Percentiles rank a stretch among this genome's conserved stretches.
Evolutionary conservation across 768 basidiomycete species (phyloP).

Genomic region (Epithele typhae): DNA sequence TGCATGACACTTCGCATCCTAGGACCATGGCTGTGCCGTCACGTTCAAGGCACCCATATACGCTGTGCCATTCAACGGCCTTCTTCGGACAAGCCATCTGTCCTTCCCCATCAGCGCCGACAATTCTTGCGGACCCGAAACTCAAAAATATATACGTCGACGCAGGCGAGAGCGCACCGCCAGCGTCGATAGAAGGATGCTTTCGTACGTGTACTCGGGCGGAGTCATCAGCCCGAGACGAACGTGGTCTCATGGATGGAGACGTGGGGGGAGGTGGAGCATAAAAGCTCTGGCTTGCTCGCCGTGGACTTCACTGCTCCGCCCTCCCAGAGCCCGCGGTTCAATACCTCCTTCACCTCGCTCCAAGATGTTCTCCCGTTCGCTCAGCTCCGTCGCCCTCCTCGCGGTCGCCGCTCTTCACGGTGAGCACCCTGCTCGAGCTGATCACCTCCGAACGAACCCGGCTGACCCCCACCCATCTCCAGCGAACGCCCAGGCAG

Average conservation of each 20-base stretch:
- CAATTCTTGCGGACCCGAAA: too few relatives aligned
- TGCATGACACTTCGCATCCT: too few relatives aligned
- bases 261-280: not conserved
- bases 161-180: too few relatives aligned
- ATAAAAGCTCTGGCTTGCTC: not conserved
- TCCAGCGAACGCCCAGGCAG: slow-evolving; percentile 31
- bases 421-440: not conserved
- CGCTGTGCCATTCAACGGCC: too few relatives aligned
- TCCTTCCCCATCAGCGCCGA: too few relatives aligned
- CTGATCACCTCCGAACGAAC: not conserved
- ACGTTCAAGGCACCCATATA: too few relatives aligned
- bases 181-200: too few relatives aligned
- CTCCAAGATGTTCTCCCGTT: not conserved
- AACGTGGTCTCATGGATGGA: not conserved
- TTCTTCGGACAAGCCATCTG: too few relatives aligned
- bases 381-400: not conserved
- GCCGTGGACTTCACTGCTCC: not conserved
- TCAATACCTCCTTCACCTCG: not conserved
- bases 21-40: too few relatives aligned
- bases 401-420: not conserved
- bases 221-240: not conserved
- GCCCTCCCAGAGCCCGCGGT: too few relatives aligned
- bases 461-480: slow-evolving; percentile 19
- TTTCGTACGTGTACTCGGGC: not conserved
- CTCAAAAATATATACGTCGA: too few relatives aligned